Evolutionary conservation across 768 basidiomycete species (phyloP).

Genomic region (Imleria badia): DNA sequence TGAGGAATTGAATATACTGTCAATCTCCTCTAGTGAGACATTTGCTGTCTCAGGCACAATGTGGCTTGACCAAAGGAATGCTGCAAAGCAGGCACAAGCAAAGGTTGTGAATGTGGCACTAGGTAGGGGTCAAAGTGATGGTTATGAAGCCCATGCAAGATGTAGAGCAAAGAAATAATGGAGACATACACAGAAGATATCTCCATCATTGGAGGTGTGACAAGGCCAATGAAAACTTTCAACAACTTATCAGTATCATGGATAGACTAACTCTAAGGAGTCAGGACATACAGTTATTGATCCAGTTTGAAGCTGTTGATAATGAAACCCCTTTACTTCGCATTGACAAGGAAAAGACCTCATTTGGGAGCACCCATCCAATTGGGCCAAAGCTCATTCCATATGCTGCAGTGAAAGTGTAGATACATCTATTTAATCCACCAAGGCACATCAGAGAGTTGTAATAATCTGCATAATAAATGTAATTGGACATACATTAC

Average conservation of each 20-base stretch:
- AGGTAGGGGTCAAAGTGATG: background rate
- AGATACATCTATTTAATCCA: conserved; percentile 50
- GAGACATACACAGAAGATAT: conserved; percentile 52
- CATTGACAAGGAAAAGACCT: conserved; percentile 79
- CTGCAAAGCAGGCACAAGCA: conserved; percentile 59
- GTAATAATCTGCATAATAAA: background rate
- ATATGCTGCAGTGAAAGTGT: conserved; percentile 74
- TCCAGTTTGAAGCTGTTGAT: conserved; percentile 84
- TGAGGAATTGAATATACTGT: conserved; percentile 61
- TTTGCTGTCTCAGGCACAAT: conserved; percentile 77
- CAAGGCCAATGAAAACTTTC: conserved; percentile 70
- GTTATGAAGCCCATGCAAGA: background rate
- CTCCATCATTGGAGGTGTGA: conserved; percentile 67
- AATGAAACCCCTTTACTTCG: conserved; percentile 81
- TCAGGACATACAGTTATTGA: conserved; percentile 65
- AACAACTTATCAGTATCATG: conserved; percentile 4
- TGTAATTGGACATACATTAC: conserved; percentile 48
- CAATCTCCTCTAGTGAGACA: conserved; percentile 74
- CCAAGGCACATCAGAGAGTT: background rate
- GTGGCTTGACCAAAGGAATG: conserved; percentile 70
- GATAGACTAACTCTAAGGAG: background rate
- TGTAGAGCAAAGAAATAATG: background rate
- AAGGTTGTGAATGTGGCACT: conserved; percentile 74
- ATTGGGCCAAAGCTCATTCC: conserved; percentile 78
- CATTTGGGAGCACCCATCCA: conserved; percentile 81